Conservation (phyloP, 495 filamentous ascomycete genomes). For the Penicillium verhagenii region DNA sequence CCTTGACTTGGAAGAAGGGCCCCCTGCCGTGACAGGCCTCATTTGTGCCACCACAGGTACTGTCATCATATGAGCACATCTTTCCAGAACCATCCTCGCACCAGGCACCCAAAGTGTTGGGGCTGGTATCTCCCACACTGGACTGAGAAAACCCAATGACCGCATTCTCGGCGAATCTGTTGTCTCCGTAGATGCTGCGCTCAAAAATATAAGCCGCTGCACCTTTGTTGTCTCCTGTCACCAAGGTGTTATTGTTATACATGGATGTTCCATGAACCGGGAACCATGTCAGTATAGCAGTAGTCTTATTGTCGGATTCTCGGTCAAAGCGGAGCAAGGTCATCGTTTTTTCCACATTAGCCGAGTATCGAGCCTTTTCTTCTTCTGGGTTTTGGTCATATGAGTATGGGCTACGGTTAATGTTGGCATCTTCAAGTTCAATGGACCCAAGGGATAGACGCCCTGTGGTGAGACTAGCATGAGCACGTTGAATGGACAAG, state of each 20-base stretch:
- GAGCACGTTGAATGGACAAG: slow-evolving; percentile 76
- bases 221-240: slow-evolving; percentile 95
- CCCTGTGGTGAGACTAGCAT: slow-evolving; percentile 70
- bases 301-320: slow-evolving; percentile 66
- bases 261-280: slow-evolving; percentile 91
- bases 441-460: slow-evolving; percentile 70
- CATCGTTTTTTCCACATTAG: slow-evolving; percentile 83
- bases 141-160: slow-evolving; percentile 94
- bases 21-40: slow-evolving; percentile 84
- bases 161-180: slow-evolving; percentile 60
- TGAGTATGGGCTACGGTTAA: slow-evolving; percentile 86
- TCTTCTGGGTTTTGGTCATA: slow-evolving; percentile 85
- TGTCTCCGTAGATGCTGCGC: slow-evolving; percentile 56
- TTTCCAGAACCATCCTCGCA: slow-evolving; percentile 73
- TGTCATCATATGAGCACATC: slow-evolving; percentile 68
- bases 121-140: slow-evolving; percentile 89
- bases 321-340: slow-evolving; percentile 80
- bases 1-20: slow-evolving; percentile 69
- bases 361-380: slow-evolving; percentile 71
- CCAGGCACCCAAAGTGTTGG: slow-evolving; percentile 84
- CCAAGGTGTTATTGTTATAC: slow-evolving; percentile 88
- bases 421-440: slow-evolving; percentile 77
- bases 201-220: slow-evolving; percentile 88
- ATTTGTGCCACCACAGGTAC: slow-evolving; percentile 74
- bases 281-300: slow-evolving; percentile 88